Evolutionary conservation across 768 basidiomycete species (phyloP), one percentile per base, ranked within the genome.

Genomic region (Russula lepida): DNA sequence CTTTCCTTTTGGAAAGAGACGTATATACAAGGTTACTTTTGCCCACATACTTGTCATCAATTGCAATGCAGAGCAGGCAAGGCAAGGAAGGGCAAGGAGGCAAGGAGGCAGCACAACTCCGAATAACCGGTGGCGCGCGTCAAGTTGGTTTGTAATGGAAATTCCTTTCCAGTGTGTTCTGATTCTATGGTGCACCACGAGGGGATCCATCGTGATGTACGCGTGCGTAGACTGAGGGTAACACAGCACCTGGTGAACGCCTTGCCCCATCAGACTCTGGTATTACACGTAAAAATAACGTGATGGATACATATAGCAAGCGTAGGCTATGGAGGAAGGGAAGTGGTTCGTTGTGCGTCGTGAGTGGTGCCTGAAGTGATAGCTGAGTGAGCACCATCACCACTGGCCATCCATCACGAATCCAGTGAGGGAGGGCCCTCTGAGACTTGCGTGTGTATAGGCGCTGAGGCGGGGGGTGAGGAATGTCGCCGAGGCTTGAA

Each of bases 401-500:
- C n/a, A 21, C 23, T 54, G 39, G 25, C 30, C 50, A 41, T 53
- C 21, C 17, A 35, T 62, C 60, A 52, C 33, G 55, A 51, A 52
- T 23, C 30, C 28, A 35, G 43, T 33, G 35, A n/a, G 21, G 43
- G 44, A 12, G 44, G 46, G n/a, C 6, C 21, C 8, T 54, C 44
- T 32, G 56, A 35, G 23, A 56, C 37, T 23, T 33, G 61, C 2
- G 69, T 57, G 37, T 74, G 47, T 53, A 71, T 75, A 63, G 71
- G 64, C 13, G 62, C 47, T 17, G 62, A 63, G 43, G 72, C 65
- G 48, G 74, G 64, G 54, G 76, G 56, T 58, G 74, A 62, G 51
- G 71, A 65, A 59, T 78, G 82, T 67, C 79, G 76, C 71, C 84
- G 85, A 47, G 95, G 93, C 76, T 97, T 98, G 79, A 95, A 92